Base-by-base conservation (phyloP, 371 early-diverging fungal genomes). In the Haplosporangium sp. region DNA sequence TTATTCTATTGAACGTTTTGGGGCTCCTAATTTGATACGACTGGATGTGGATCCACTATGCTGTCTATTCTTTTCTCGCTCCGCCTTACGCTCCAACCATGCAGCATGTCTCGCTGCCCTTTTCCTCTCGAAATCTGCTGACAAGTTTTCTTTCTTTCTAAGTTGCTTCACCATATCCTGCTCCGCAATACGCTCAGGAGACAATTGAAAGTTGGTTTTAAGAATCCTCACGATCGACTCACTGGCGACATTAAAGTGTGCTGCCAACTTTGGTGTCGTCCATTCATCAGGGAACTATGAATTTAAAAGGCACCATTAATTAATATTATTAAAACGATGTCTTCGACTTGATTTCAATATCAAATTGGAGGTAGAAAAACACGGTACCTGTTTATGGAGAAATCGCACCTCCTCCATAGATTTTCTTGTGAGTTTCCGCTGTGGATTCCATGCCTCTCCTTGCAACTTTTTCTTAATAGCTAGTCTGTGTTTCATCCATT, bases 381-480 rank as follows among this genome's bases (percentile, higher is more conserved):
- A 37, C 53, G 15, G 44, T 67, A 79, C 79, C 71, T 79, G 79
- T n/a, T 79, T 74, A 8, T 68, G 70, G 19, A 79, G 74, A 50
- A 69, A 74, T 47, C 79, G 70, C 19, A 79, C 65, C 37, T 79
- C 74, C 8, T 79, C 79, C 79, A 79, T 79, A 39, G 71, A 53
- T 38, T 74, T 67, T 37, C 74, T 48, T 11, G 74, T 56, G n/a
- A 79, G 35, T 19, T 69, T 74, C 13, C 59, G 39, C 20, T 74
- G 67, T 4, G 79, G 79, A 10, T 71, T 64, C 79, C 79, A 79
- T 27, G 63, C 47, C 39, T 79, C 48, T 3, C 79, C 79, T 2
- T 20, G 38, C 1, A 67, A 45, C 37, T 79, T 79, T 19, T 66
- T 67, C 61, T 71, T 70, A 47, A 79, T 74, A 6, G 79, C 59